Conservation (phyloP, 805 yeast species). For the Metschnikowia cubensis region DNA sequence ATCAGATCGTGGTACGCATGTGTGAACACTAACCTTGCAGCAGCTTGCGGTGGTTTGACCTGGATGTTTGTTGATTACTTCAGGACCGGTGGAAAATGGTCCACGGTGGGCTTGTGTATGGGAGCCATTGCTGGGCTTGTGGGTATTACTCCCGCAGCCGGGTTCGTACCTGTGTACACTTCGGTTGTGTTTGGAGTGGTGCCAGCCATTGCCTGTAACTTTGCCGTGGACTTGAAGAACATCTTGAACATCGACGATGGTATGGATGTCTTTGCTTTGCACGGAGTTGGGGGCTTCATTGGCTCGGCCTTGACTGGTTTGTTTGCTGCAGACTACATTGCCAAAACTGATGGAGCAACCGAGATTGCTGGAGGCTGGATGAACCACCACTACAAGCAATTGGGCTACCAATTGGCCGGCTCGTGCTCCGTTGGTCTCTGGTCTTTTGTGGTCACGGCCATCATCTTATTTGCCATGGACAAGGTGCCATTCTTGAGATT, state of each 20-base stretch:
- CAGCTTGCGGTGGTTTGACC: conserved; percentile 86
- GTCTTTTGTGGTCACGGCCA: conserved; percentile 70
- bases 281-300: conserved; percentile 87
- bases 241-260: conserved; percentile 83
- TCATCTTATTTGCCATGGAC: conserved; percentile 65
- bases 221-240: conserved; percentile 77
- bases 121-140: conserved; percentile 94
- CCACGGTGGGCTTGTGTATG: conserved; percentile 89
- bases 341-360: conserved; percentile 71
- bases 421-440: conserved; percentile 66
- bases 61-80: conserved; percentile 92
- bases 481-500: conserved; percentile 75
- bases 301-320: conserved; percentile 87
- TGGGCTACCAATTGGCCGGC: conserved; percentile 86
- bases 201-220: conserved; percentile 59
- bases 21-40: conserved; percentile 91
- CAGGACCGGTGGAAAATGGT: conserved; percentile 85
- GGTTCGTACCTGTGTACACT: conserved; percentile 83
- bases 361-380: conserved; percentile 82
- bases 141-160: conserved; percentile 96
- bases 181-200: conserved; percentile 17
- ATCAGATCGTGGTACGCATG: conserved; percentile 94
- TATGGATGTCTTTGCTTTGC: conserved; percentile 88
- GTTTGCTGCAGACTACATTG: conserved; percentile 87
- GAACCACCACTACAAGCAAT: conserved; percentile 75